Evolutionary conservation across 148 eudicot genomes (phyloP), one percentile per base, ranked within the genome.

Genomic region (Cornus kousa): DNA sequence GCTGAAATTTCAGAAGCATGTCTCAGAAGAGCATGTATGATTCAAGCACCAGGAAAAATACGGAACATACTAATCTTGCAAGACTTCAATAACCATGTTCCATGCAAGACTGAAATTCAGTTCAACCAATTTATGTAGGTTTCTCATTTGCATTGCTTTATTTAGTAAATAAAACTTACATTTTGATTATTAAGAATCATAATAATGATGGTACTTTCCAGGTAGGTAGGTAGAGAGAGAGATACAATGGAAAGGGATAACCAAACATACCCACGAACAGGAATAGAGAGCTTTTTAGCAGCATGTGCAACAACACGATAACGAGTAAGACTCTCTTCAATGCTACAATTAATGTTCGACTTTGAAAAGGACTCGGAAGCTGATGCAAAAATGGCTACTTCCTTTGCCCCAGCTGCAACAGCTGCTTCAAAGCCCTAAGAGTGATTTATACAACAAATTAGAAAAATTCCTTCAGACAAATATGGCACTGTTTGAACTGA

Each of bases 381-480:
- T 71, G 99, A 88, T 85, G 99, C 98, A 88, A 97, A 97, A 48
- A 97, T 79, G n/a, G 99, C 99, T 70, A 97, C 94, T 87, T 97
- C 99, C 82, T 90, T 97, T 7, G 90, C 97, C 81, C 99, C 99
- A 77, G 96, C 90, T 68, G 91, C 97, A 80, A 97, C 80, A 75
- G 99, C 99, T 33, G 98, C 98, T 85, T 97, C 99, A 75, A 97
- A 91, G 48, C 99, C 99, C 99, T 97, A 83, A 69, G n/a, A 65
- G 31, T 24, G 62, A 62, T 71, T 76, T n/a, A 10, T 40, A 35
- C 7, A 72, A 70, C 48, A 3, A 50, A 50, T 67, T 50, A 60
- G 22, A 55, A 73, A 62, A 59, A 9, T n/a, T 5, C 57, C 9
- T 33, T 57, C 69, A 10, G 6, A 67, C 6, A 22, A 65, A 50